Base-by-base conservation (phyloP, 2,329 filamentous ascomycete species). In the Pyrenophora seminiperda region DNA sequence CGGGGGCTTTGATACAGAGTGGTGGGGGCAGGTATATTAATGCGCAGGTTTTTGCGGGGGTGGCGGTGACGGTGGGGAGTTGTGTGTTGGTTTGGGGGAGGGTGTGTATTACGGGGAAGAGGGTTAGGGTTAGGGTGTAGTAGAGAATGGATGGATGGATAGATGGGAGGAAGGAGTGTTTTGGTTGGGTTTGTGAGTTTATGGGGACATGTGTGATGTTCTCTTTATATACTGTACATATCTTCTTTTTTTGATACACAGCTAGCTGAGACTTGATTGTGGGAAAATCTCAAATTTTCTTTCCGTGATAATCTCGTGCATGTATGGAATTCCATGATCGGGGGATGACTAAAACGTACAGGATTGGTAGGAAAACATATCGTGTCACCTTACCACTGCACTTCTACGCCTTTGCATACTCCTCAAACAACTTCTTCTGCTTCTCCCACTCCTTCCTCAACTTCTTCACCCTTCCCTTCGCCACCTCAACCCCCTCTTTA, bases 361-460 rank as follows among this genome's bases (percentile, higher is more conserved):
- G n/a, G n/a, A n/a, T n/a, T n/a, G n/a, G n/a, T n/a, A n/a, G n/a
- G n/a, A n/a, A n/a, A 11, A 27, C 24, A n/a, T 13, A 7, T 17
- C 3, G n/a, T n/a, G 3, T n/a, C 22, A 7, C 37, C 17, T 7
- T 27, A 0, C 5, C 7, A 3, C 9, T 3, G 4, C 5, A 27
- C 3, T 2, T 2, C 14, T 24, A 50, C 18, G 48, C 49, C 33
- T 43, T 52, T 3, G 7, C 6, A 46, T 65, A 52, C 56, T 72
- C 68, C 18, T 92, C 87, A 71, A 92, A 87, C 50, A 83, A 72
- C 81, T 93, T 95, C 80, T 91, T 94, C 77, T 97, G 93, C 70
- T 81, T 86, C 63, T 95, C 89, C 90, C 90, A 96, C 47, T 91
- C 87, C 79, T 97, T 97, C 75, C 81, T 86, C 62, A 96, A 73